phyloP scores from a whole-genome alignment of 257 asterid genomes.

The Anisodus acutangulus region DNA sequence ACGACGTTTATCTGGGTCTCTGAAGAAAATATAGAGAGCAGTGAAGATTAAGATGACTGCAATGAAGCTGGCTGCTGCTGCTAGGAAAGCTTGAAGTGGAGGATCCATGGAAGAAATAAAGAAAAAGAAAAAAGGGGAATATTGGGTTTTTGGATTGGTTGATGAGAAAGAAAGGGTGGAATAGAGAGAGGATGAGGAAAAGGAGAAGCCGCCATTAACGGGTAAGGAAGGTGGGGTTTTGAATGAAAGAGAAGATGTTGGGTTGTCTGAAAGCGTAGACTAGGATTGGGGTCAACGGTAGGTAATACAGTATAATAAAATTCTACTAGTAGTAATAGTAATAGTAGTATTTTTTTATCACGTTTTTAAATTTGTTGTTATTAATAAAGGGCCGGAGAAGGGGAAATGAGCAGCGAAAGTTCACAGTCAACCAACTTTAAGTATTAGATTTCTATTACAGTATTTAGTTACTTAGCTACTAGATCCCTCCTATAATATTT shows the following conservation, averaged over 20 bases:
- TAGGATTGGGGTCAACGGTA: conserved; percentile 52
- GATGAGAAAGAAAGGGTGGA: conserved; percentile 23
- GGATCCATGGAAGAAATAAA: conserved; percentile 31
- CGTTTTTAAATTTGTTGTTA: too few species aligned
- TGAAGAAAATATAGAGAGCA: conserved; percentile 48
- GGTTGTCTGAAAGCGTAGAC: conserved; percentile 53
- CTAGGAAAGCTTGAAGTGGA: conserved; percentile 57
- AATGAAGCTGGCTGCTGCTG: conserved; percentile 60
- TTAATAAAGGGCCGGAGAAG: too few species aligned
- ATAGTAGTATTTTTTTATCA: too few species aligned
- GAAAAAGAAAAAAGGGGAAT: not conserved
- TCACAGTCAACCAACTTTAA: too few species aligned
- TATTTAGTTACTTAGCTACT: too few species aligned
- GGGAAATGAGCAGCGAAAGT: too few species aligned
- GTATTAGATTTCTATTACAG: too few species aligned
- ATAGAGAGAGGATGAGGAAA: conserved; percentile 19
- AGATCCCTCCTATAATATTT: too few species aligned
- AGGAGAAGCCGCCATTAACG: conserved; percentile 65
- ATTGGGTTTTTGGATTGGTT: not conserved
- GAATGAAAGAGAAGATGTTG: conserved; percentile 39
- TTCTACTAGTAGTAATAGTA: not conserved
- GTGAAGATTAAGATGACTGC: conserved; percentile 51
- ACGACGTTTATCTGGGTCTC: conserved; percentile 36
- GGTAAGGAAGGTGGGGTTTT: conserved; percentile 37
- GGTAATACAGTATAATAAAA: not conserved